Conservation (phyloP, 257 asterid species). For the Lithospermum erythrorhizon region DNA sequence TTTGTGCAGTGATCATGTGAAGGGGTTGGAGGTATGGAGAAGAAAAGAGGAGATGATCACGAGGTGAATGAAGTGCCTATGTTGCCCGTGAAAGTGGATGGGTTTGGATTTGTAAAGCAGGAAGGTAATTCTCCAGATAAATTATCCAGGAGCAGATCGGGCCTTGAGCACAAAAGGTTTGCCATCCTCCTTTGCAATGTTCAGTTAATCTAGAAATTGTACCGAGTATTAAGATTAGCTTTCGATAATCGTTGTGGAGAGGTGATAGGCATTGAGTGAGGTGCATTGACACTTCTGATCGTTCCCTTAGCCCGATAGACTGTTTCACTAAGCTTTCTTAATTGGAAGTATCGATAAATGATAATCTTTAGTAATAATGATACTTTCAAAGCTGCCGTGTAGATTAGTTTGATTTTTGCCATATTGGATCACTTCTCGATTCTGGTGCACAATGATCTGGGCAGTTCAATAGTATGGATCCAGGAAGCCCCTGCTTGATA, state of each 20-base stretch:
- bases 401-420: too few relatives aligned
- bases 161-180: slow-evolving; percentile 68
- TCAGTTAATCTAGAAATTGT: too few relatives aligned
- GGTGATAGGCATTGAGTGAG: not conserved
- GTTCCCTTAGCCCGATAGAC: too few relatives aligned
- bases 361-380: not conserved
- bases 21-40: slow-evolving; percentile 44
- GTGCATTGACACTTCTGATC: not conserved
- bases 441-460: too few relatives aligned
- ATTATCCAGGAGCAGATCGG: slow-evolving; percentile 46
- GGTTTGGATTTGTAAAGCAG: slow-evolving; percentile 36
- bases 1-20: slow-evolving; percentile 6
- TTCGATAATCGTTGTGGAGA: not conserved
- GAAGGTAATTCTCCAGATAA: slow-evolving; percentile 52
- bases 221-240: too few relatives aligned
- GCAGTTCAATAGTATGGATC: too few relatives aligned
- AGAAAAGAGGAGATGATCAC: slow-evolving; percentile 56
- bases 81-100: slow-evolving; percentile 48
- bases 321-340: too few relatives aligned
- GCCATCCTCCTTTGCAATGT: not conserved
- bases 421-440: too few relatives aligned
- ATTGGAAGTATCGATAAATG: not conserved
- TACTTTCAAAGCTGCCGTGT: too few relatives aligned
- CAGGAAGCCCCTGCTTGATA: too few relatives aligned
- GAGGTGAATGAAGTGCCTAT: slow-evolving; percentile 29